Evolutionary conservation across 2,329 filamentous ascomycete genomes (phyloP).

Genomic region (Coccinonectria pachysandricola): DNA sequence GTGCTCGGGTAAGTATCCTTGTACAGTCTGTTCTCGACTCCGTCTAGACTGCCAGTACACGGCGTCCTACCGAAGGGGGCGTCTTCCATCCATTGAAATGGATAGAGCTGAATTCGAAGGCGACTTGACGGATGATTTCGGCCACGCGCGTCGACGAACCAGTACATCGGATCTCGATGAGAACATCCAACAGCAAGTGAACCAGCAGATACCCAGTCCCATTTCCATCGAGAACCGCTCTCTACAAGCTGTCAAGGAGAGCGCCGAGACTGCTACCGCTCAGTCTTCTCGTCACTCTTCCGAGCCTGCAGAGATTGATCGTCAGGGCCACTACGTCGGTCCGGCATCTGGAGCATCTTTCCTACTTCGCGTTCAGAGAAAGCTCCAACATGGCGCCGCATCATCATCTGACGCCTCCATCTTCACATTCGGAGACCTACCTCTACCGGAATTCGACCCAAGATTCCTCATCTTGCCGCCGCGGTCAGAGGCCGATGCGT

Average conservation of each 20-base stretch:
- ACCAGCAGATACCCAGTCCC: not conserved
- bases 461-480: conserved; percentile 27
- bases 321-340: conserved; percentile 6
- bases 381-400: conserved; percentile 27
- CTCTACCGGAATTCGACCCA: conserved; percentile 27
- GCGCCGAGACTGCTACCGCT: not conserved
- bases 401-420: conserved; percentile 30
- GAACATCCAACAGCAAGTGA: too few species aligned
- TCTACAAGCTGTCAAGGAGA: not conserved
- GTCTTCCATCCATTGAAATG: conserved; percentile 1
- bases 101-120: not conserved
- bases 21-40: conserved; percentile 1
- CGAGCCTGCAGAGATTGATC: conserved; percentile 3
- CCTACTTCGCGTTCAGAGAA: conserved; percentile 17
- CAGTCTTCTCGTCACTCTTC: conserved; percentile 4
- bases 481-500: conserved; percentile 14
- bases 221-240: not conserved
- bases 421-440: conserved; percentile 37
- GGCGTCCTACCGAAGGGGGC: conserved; percentile 1
- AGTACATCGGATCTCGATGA: too few species aligned
- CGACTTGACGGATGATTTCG: not conserved
- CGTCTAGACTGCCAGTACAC: conserved; percentile 1
- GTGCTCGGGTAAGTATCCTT: conserved; percentile 2
- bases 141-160: too few species aligned
- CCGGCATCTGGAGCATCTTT: conserved; percentile 5